phyloP scores from a whole-genome alignment of 805 yeast genomes.

The Wickerhamiella hasegawae region DNA sequence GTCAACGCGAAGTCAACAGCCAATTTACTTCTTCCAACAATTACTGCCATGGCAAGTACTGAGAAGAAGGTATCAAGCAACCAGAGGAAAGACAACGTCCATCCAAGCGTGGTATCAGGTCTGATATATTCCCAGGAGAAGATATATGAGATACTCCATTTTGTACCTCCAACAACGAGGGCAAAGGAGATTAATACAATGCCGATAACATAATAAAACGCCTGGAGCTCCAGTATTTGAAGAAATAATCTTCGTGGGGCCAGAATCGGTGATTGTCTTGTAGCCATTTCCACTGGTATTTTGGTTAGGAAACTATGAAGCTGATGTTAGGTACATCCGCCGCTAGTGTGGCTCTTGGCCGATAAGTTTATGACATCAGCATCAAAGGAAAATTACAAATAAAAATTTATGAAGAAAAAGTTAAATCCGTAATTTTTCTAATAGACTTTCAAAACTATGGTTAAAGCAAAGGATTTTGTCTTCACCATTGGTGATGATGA shows the following conservation, averaged over 20 bases:
- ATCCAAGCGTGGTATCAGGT: slow-evolving; percentile 63
- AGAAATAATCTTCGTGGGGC: slow-evolving; percentile 44
- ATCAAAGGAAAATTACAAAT: no score
- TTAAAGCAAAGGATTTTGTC: slow-evolving; percentile 1
- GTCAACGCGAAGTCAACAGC: slow-evolving; percentile 98
- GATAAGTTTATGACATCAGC: no score
- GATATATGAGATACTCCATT: slow-evolving; percentile 50
- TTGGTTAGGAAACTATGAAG: no score
- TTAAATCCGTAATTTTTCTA: no score
- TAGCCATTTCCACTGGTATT: no score
- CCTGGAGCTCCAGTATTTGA: slow-evolving; percentile 67
- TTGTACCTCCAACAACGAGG: slow-evolving; percentile 54
- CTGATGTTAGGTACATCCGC: no score
- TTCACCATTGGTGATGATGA: slow-evolving; percentile 15
- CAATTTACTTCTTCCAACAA: slow-evolving; percentile 82
- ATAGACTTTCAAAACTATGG: no score
- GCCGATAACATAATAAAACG: slow-evolving; percentile 66
- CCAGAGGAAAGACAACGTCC: slow-evolving; percentile 64
- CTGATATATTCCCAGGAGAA: slow-evolving; percentile 69
- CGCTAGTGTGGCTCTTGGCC: no score
- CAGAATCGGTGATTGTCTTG: slow-evolving; percentile 26
- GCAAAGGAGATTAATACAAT: slow-evolving; percentile 45
- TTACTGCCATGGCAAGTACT: slow-evolving; percentile 66
- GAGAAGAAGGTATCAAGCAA: slow-evolving; percentile 66
- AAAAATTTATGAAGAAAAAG: no score